A percentile compares a stretch with the other conserved stretches of the same genome.
phyloP scores from a whole-genome alignment of 306 rosid genomes.

The Oemleria cerasiformis region DNA sequence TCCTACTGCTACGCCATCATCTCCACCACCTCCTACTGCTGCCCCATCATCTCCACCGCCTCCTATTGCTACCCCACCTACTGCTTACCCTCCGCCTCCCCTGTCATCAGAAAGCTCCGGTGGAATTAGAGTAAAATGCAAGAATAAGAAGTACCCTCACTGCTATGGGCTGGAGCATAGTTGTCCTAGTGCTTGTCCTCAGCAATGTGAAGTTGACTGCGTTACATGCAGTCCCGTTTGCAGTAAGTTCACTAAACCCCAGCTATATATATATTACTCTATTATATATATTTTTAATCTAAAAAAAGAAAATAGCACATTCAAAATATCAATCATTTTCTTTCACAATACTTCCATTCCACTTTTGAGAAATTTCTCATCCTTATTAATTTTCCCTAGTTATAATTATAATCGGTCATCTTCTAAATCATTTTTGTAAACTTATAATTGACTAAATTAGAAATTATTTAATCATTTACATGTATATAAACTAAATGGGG shows the following conservation, averaged over 20 bases:
- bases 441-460: no score
- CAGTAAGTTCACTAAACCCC: slow-evolving; percentile 15
- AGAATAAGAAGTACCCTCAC: slow-evolving; percentile 18
- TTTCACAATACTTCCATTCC: no score
- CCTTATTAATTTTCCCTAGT: no score
- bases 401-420: no score
- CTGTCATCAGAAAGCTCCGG: slow-evolving; percentile 2
- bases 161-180: slow-evolving; percentile 29
- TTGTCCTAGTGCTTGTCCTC: slow-evolving; percentile 33
- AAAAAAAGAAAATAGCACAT: no score
- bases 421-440: no score
- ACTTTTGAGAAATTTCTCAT: no score
- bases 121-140: slow-evolving; percentile 26
- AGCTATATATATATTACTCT: no score
- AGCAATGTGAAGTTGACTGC: slow-evolving; percentile 34
- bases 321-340: no score
- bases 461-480: no score
- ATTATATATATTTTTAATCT: no score
- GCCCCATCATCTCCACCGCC: slow-evolving; percentile 10
- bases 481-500: no score
- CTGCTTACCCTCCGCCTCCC: slow-evolving; percentile 23
- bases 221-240: slow-evolving; percentile 39
- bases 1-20: neutral
- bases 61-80: neutral
- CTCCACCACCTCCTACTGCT: neutral